Base-by-base conservation (phyloP, 768 basidiomycete genomes). In the Tylopilus plumbeoviolaceoides region DNA sequence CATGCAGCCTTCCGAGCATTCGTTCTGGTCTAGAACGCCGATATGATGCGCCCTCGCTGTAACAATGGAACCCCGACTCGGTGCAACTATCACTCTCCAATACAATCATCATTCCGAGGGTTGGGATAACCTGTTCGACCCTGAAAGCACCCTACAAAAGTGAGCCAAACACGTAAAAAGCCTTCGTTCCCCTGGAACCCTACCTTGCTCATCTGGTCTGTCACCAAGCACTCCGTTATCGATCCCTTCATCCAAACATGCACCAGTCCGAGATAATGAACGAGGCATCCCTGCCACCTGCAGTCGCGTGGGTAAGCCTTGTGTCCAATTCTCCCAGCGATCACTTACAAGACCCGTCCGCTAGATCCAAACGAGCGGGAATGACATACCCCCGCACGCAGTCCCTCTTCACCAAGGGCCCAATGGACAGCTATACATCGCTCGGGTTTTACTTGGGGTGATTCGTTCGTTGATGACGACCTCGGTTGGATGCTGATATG, bases 331-430 rank as follows among this genome's bases (percentile, higher is more conserved):
- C 3, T 18, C 15, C 3, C 21, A n/a, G 28, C 15, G 8, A 20
- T 25, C 46, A 12, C 28, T 17, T 28, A 7, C 18, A 27, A 17
- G 36, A 47, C 27, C 5, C 7, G 41, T 28, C 35, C 10, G 8
- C 27, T 21, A 64, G 59, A 55, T 33, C 27, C 53, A 45, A 45
- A 53, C 59, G 4, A 47, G 20, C 48, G 63, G 61, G 1, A 66
- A 58, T 20, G 21, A 50, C 15, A 61, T 65, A 28, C 63, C 63
- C 30, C 53, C 63, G 5, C 28, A 47, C 17, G 62, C 64, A 31
- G 59, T 59, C 28, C 58, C 63, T 3, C 17, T 50, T 7, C n/a
- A 28, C 3, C 43, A n/a, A 21, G 56, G 53, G 15, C 43, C 50
- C 2, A 3, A 43, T 20, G 58, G 54, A 9, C 54, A 47, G n/a